Base-by-base conservation (phyloP, 1,284 basidiomycete species). In the Apiotrichum domesticum region DNA sequence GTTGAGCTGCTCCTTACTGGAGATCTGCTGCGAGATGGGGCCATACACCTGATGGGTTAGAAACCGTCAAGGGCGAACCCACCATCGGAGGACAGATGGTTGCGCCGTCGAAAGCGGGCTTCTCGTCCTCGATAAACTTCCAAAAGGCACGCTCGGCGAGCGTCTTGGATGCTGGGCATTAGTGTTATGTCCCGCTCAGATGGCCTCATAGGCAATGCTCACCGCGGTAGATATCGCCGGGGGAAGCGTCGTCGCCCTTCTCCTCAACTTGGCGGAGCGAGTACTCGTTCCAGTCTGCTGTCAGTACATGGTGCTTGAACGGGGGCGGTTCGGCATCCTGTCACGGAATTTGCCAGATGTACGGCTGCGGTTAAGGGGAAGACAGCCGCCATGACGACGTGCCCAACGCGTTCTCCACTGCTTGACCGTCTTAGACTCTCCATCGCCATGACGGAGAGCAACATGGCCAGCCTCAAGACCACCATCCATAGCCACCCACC, bases 261-360 rank as follows among this genome's bases (percentile, higher is more conserved):
- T 79, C 74, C 63, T 81, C 78, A 21, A 85, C 77, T 47, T 80
- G 74, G 40, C 79, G 69, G n/a, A 81, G 70, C 4, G 80, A 79
- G 37, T 77, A 72, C 7, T 81, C 70, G 74, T 88, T 87, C 87
- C 87, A 90, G 69, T 86, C 80, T 32, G 52, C 11, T 5, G 57
- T 63, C 6, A 55, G 53, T 7, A 7, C 37, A 39, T 13, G 21
- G 21, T 21, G 21, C 21, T 21, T 21, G 21, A 21, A 21, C 21
- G 21, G 21, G 21, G 21, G 21, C 21, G 21, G 21, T 21, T 21
- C 21, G 21, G 21, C 21, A 21, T 21, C 21, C 21, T 21, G 21
- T 21, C 21, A 21, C 21, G 21, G 21, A 21, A 21, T 21, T 21
- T 21, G 21, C 21, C 21, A 21, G 21, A 21, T 21, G 21, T 21